Evolutionary conservation across 2,329 filamentous ascomycete species (phyloP).

Genomic region (Ceratocystis cubensis): DNA sequence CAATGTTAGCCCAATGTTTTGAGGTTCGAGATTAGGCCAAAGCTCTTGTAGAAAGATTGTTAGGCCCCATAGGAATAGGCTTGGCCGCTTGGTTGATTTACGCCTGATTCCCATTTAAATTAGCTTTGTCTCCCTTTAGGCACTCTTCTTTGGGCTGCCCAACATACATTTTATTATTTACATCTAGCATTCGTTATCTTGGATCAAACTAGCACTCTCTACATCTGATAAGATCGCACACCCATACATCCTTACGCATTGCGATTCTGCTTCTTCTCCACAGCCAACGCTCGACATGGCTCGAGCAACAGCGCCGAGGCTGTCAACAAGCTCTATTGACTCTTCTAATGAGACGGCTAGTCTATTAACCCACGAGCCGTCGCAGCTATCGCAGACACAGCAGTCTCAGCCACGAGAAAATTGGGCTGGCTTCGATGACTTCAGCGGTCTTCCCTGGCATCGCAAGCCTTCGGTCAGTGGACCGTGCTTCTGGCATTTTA

Average conservation of each 20-base stretch:
- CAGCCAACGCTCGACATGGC: neutral
- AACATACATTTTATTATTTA: neutral
- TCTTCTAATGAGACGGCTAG: neutral
- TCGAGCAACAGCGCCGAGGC: neutral
- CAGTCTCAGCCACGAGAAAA: conserved; percentile 22
- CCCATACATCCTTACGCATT: too few relatives aligned
- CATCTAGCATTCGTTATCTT: neutral
- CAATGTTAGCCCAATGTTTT: too few relatives aligned
- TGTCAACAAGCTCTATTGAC: neutral
- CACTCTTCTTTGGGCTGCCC: neutral
- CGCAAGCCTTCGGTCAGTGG: conserved; percentile 46
- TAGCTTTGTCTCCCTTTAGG: neutral
- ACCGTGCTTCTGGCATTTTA: neutral
- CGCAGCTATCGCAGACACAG: neutral
- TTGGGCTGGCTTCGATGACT: conserved; percentile 46
- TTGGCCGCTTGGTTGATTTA: neutral
- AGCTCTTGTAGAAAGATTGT: too few relatives aligned
- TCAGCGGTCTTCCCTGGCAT: conserved; percentile 49
- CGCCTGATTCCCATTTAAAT: neutral
- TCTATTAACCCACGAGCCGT: neutral
- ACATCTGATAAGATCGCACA: neutral
- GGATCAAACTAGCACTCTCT: neutral
- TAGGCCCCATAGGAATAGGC: neutral
- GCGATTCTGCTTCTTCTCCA: neutral
- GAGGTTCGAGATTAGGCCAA: too few relatives aligned